Evolutionary conservation across 140 eudicot species (phyloP), one percentile per base, ranked within the genome.

Genomic region (Oenanthe javanica): DNA sequence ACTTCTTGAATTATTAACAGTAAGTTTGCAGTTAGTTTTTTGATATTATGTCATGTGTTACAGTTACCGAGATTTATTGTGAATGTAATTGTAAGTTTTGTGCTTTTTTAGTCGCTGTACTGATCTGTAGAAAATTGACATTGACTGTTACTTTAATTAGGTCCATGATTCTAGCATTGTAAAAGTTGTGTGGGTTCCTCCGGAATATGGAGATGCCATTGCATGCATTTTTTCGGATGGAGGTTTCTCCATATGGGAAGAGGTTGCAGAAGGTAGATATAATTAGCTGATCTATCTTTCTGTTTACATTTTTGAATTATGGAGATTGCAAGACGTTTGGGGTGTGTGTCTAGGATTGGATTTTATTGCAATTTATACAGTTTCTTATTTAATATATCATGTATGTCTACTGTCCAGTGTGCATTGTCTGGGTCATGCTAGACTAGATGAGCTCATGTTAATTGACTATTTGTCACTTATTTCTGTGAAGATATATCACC

Each of bases 161-260:
- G 97, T 84, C 69, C 83, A 66, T 25, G 93, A 89, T 69, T 86
- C 84, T 81, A 81, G 97, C 75, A 81, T 92, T 82, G 43, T 81
- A 78, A 95, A 91, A 79, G 83, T 91, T 80, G 89, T 92, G 5
- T 95, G 99, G 99, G 91, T 87, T 57, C 99, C 99, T 52, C 97
- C 97, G 10, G 97, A 92, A 52, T 91, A 82, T 75, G 99, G 99
- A 40, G 99, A 92, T 86, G 97, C 96, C 11, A 86, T 95, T 51
- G 97, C 97, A 1, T 92, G 97, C 79, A 83, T 92, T 76, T 81
- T 83, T 81, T 88, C 89, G 2, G 88, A 92, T 84, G 97, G 99
- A 78, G 82, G 85, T 81, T 88, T 95, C 79, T 92, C 93, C 1
- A 51, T 95, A 86, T 95, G 97, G 97, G 99, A 92, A 86, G 99